Evolutionary conservation across 2,329 filamentous ascomycete species (phyloP).

Genomic region (Chaetomiaceae sp.): DNA sequence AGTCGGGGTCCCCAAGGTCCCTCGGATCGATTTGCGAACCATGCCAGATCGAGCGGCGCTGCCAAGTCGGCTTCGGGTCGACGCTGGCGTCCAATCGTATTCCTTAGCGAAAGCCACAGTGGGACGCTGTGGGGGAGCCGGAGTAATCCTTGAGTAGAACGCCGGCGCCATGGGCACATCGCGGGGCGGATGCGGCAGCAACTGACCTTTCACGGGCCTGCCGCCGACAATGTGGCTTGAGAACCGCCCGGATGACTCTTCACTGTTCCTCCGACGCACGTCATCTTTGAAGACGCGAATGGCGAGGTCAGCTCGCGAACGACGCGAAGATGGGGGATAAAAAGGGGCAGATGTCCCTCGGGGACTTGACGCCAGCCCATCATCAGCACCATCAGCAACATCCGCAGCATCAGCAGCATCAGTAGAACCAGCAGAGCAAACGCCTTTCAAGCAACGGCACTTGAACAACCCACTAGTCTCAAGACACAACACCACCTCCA

Average conservation of each 20-base stretch:
- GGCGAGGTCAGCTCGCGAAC: not conserved
- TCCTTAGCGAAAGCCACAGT: constrained; percentile 13
- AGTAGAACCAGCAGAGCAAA: not conserved
- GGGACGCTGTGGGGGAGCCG: constrained; percentile 1
- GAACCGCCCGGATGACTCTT: not conserved
- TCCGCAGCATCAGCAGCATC: not conserved
- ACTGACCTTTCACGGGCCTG: not conserved
- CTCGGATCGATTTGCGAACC: not conserved
- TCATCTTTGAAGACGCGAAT: not conserved
- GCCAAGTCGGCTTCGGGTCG: constrained; percentile 16
- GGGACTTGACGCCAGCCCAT: not conserved
- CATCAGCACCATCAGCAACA: not conserved
- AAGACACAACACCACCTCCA: not conserved
- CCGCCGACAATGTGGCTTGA: not conserved
- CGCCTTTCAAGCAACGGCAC: not conserved
- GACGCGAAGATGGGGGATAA: not conserved
- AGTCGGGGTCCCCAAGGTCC: not conserved
- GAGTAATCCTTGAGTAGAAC: constrained; percentile 10
- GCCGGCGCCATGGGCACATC: not conserved
- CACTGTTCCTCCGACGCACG: constrained; percentile 2
- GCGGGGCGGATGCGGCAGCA: not conserved
- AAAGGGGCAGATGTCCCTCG: not conserved
- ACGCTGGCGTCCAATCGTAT: constrained; percentile 5
- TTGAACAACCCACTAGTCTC: not conserved
- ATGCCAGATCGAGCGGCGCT: constrained; percentile 1